Percentiles rank a stretch among this genome's conserved stretches.
phyloP scores from a whole-genome alignment of 805 yeast genomes.

The Saccharomycopsis vini region DNA sequence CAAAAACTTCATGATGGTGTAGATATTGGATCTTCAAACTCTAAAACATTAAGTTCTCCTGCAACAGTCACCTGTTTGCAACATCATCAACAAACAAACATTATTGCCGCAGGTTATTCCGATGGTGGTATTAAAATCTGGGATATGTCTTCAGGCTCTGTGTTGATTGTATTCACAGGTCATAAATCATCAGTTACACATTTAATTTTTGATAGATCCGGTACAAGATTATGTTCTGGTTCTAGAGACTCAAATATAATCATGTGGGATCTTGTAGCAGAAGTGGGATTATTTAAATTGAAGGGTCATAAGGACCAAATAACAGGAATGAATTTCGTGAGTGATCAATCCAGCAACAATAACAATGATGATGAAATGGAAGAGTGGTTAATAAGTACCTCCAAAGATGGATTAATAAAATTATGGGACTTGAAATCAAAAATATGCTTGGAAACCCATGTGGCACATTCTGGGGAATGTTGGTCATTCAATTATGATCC shows the following conservation, averaged over 20 bases:
- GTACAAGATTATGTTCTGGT: conserved; percentile 82
- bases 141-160: conserved; percentile 78
- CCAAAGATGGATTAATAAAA: conserved; percentile 87
- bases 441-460: conserved; percentile 89
- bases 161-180: conserved; percentile 79
- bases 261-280: conserved; percentile 93
- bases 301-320: conserved; percentile 86
- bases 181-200: conserved; percentile 73
- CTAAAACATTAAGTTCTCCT: conserved; percentile 53
- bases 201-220: conserved; percentile 65
- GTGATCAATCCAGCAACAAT: conserved; percentile 25
- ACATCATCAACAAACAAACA: conserved; percentile 50
- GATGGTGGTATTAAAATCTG: conserved; percentile 88
- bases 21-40: conserved; percentile 64
- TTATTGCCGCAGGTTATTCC: conserved; percentile 80
- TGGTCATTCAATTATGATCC: conserved; percentile 52
- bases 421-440: conserved; percentile 88
- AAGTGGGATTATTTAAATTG: conserved; percentile 77
- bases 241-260: conserved; percentile 77
- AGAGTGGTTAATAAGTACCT: conserved; percentile 65
- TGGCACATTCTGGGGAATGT: conserved; percentile 89
- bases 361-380: conserved; percentile 42
- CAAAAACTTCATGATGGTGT: conserved; percentile 51
- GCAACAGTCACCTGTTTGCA: conserved; percentile 55
- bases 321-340: conserved; percentile 57